Evolutionary conservation across 768 basidiomycete genomes (phyloP), one percentile per base, ranked within the genome.

Genomic region (Hypholoma sublateritium): DNA sequence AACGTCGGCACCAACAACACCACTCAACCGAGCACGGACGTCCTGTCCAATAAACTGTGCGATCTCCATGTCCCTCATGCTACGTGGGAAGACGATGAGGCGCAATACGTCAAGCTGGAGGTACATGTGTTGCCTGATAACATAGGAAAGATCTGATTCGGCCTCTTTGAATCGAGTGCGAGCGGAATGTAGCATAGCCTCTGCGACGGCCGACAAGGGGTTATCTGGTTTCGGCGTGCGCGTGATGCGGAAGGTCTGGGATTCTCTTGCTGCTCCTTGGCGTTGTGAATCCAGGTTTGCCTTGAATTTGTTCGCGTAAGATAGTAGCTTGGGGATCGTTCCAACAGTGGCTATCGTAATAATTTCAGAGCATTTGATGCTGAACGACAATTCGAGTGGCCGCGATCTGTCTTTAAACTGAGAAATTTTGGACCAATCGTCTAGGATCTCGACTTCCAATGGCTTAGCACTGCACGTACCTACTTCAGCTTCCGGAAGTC

Each of bases 171-270:
- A 82, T 19, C 85, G 82, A 42, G 75, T 84, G 41, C 85, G 81
- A 24, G 92, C 89, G 0, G 90, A 89, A 53, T 81, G 77, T 37
- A 94, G 70, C 84, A 93, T 90, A 28, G 91, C 89, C 59, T 89
- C 85, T 1, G 93, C 92, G n/a, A 94, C 91, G 12, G 88, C 84
- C 1, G 90, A 91, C 14, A 95, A 74, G 1, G 92, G 86, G 60
- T 92, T 93, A 50, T 87, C 87, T 6, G 89, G 89, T 64, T 83
- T 87, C 5, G 88, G 86, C 5, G 80, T 75, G n/a, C 82, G 82
- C 13, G 85, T 84, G n/a, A 81, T 79, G 21, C 88, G 79, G 77
- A 91, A 95, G 1, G 87, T 85, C 57, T 80, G 80, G 1, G 92
- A 93, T 71, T 93, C 91, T 37, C 85, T 79, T 59, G 84, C 85